Evolutionary conservation across 2,329 filamentous ascomycete species (phyloP), one percentile per base, ranked within the genome.

Genomic region (Fusarium phyllophilum): DNA sequence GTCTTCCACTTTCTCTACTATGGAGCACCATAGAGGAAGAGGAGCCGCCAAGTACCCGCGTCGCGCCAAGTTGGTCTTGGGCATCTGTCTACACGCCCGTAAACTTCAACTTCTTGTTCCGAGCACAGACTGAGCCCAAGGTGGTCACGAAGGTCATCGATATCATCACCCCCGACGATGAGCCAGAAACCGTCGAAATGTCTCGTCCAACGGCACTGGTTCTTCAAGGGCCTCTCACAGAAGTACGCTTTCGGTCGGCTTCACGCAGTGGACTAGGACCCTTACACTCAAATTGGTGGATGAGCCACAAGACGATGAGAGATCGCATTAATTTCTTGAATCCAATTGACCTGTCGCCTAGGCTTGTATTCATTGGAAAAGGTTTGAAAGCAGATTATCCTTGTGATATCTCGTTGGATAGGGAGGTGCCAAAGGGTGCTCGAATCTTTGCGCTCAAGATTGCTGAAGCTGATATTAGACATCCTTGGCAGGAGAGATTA

Each of bases 21-120:
- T 67, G 60, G 64, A 8, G 17, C 22, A 39, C 49, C 4, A 9
- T 4, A n/a, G 22, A 8, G 22, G 49, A 42, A 33, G 36, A 51
- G 3, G 10, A 24, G 26, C 24, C 17, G 1, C 17, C 60, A 0
- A 33, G 13, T 3, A 51, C 8, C 1, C 29, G 34, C 22, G 17
- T 65, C 8, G 64, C 60, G 11, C 51, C 51, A 2, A 65, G 60
- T 39, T 67, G 64, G 64, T 65, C 64, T 1, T 67, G 64, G 60
- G 64, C 64, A 3, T 65, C 44, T 33, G 44, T 66, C 2, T 26
- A 56, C n/a, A 13, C 46, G 3, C 62, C 57, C 5, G 58, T 65
- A 3, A 12, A 54, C 15, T 63, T 54, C 1, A n/a, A 33, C 26
- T 65, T 65, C 20, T 4, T 65, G 2, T 65, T 65, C n/a, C 39